phyloP scores from a whole-genome alignment of 139 green algal species.

The Chlorella ohadii region DNA sequence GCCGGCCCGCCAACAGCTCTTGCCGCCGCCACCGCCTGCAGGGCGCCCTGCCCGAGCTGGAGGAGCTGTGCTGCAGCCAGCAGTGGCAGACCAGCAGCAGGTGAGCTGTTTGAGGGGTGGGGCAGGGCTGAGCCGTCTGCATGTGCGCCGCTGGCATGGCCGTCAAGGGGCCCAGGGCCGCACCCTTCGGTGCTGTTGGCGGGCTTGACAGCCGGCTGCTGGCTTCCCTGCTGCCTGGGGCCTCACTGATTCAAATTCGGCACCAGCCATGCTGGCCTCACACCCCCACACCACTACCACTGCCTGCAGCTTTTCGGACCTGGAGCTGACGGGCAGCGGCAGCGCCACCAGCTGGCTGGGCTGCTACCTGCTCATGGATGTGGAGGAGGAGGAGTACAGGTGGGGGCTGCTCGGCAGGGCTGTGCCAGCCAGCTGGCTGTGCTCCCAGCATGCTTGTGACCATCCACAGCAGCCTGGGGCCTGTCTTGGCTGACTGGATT shows the following conservation, averaged over 20 bases:
- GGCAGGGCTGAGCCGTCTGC: too few species aligned
- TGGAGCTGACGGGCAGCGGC: conserved; percentile 4
- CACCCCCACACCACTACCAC: not conserved
- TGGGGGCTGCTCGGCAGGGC: not conserved
- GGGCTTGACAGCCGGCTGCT: too few species aligned
- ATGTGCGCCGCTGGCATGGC: too few species aligned
- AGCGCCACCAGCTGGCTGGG: not conserved
- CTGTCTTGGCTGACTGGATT: too few species aligned
- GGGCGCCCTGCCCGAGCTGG: conserved; percentile 1
- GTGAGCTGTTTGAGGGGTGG: not conserved
- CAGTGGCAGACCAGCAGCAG: conserved; percentile 30
- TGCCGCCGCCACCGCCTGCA: not conserved
- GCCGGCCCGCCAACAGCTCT: not conserved
- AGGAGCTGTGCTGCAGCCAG: not conserved
- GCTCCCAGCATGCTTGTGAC: too few species aligned
- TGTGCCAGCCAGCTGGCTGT: too few species aligned
- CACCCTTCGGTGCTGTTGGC: too few species aligned
- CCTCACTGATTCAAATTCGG: too few species aligned
- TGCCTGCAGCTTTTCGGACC: conserved; percentile 17
- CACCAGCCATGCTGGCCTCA: too few species aligned
- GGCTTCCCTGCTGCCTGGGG: too few species aligned
- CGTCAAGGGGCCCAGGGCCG: too few species aligned
- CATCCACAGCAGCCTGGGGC: too few species aligned
- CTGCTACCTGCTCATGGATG: conserved; percentile 14
- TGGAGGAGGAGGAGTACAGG: conserved; percentile 10